Evolutionary conservation across 164 flowering plant species (phyloP).

Genomic region (Dillenia turbinata): DNA sequence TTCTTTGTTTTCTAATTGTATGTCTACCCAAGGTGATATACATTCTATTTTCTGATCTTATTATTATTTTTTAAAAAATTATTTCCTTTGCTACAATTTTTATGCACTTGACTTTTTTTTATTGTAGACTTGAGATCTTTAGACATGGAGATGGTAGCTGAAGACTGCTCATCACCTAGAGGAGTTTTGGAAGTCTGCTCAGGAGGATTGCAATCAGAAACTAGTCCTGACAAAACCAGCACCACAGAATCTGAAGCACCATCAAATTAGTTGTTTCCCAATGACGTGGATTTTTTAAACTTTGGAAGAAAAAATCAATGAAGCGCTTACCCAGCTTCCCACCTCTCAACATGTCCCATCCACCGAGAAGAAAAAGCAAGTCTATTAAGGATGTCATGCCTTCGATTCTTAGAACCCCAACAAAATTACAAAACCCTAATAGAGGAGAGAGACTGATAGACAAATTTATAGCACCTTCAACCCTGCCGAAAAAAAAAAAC

Average conservation of each 20-base stretch:
- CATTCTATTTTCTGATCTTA: no score
- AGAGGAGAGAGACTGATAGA: no score
- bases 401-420: conserved; percentile 1
- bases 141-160: no score
- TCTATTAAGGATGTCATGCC: conserved; percentile 26
- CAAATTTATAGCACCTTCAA: no score
- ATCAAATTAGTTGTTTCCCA: conserved; percentile 13
- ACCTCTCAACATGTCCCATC: conserved; percentile 25
- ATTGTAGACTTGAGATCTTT: no score
- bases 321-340: conserved; percentile 32
- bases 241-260: conserved; percentile 41
- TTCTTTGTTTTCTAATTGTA: no score
- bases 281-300: conserved; percentile 51
- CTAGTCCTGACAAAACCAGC: conserved; percentile 29
- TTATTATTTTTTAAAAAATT: no score
- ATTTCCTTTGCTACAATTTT: no score
- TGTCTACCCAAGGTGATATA: no score
- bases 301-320: conserved; percentile 39
- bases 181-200: conserved; percentile 4
- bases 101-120: no score
- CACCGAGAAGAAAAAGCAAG: conserved; percentile 30
- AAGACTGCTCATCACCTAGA: background rate
- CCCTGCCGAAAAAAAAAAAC: no score
- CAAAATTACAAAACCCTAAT: no score
- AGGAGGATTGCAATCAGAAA: conserved; percentile 10